Percentiles rank a stretch among this genome's conserved stretches.
Conservation (phyloP, 139 green algal species). For the Diplosphaera chodatii region DNA sequence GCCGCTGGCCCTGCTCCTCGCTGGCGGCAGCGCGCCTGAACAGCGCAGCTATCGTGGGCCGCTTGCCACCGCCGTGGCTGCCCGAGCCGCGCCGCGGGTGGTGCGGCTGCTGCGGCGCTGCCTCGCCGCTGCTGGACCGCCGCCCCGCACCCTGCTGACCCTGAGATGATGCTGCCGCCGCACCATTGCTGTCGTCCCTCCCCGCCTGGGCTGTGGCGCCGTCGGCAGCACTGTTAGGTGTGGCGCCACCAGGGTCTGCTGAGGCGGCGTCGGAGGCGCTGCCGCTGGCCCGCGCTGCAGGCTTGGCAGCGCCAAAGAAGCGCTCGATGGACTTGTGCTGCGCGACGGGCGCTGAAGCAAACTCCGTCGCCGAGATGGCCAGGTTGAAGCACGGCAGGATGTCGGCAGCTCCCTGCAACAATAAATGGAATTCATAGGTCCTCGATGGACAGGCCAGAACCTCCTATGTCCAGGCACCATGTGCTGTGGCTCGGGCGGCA, state of each 20-base stretch:
- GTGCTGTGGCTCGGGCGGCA: background rate
- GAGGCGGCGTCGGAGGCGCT: too few relatives aligned
- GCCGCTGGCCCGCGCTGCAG: too few relatives aligned
- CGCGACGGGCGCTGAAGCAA: conserved; percentile 19
- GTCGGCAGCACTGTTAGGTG: too few relatives aligned
- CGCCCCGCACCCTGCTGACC: too few relatives aligned
- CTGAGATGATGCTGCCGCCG: background rate
- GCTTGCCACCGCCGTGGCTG: too few relatives aligned
- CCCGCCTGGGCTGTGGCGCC: too few relatives aligned
- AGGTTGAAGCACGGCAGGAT: conserved; percentile 57
- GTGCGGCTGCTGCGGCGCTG: background rate
- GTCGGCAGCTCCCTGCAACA: conserved; percentile 24
- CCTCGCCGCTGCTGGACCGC: too few relatives aligned
- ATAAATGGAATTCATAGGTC: background rate
- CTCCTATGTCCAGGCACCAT: too few relatives aligned
- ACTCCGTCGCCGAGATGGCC: conserved; percentile 52
- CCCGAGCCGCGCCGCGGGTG: background rate
- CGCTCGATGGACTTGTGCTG: conserved; percentile 10
- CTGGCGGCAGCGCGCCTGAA: background rate
- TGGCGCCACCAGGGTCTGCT: too few relatives aligned
- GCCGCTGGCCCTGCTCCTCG: too few relatives aligned
- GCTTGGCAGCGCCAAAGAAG: conserved; percentile 10
- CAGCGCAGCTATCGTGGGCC: background rate
- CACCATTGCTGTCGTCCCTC: background rate
- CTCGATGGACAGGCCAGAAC: background rate